Evolutionary conservation across 495 filamentous ascomycete species (phyloP), one percentile per base, ranked within the genome.

Genomic region (Bombardia bombarda): DNA sequence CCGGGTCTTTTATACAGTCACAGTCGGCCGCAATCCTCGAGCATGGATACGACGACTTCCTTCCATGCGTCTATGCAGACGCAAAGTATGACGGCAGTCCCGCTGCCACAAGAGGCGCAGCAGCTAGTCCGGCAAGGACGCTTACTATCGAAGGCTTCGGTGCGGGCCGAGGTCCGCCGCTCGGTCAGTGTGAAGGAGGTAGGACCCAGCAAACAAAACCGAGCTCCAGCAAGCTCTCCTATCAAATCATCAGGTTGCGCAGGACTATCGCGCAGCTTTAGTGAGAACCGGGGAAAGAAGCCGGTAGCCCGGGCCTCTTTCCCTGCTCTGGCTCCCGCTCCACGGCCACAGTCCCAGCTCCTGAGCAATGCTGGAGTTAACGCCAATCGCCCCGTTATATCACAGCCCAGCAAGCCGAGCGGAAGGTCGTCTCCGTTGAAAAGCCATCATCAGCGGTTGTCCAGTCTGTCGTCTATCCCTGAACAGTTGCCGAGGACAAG

Each of bases 261-360:
- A 6, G 70, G 68, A 0, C 51, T 86, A 30, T 74, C 75, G 18
- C 75, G 81, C 26, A 86, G 83, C 52, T 52, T 77, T 14, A 84
- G 74, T 47, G 75, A 78, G 46, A 70, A 52, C 30, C 49, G 65
- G 26, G 63, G 58, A 3, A 64, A 66, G 51, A 69, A 66, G 35
- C 41, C 52, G 9, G 32, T 35, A 3, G 50, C 55, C 14, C 59
- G 63, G 39, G 40, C 54, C 7, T 32, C 58, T 4, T 44, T 71
- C 24, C 58, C 66, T 6, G 57, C 56, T 13, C 54, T 72, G 4
- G 66, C 61, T 20, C 61, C 67, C 8, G 50, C 49, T 5, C 57
- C 57, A 4, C 53, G 57, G n/a, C 49, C 53, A 31, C 53, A 49
- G 26, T 41, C 43, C 18, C 53, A 52, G 37, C 28, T 52, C 20